phyloP scores from a whole-genome alignment of 164 flowering plant genomes.

The Tinospora cordifolia region DNA sequence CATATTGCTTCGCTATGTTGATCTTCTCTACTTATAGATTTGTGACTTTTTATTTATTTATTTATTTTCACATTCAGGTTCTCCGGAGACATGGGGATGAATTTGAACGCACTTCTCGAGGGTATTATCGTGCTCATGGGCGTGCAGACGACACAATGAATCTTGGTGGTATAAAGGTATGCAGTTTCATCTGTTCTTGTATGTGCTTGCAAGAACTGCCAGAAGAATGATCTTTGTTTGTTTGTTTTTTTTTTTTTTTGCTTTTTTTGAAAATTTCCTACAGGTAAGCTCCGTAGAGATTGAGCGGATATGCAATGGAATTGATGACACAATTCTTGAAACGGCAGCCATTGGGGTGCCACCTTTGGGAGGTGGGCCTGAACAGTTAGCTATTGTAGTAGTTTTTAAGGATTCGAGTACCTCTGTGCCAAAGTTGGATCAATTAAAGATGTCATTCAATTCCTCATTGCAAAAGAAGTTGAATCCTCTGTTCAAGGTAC shows the following conservation, averaged over 20 bases:
- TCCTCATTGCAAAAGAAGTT: constrained; percentile 67
- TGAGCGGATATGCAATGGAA: constrained; percentile 72
- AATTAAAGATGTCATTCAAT: constrained; percentile 52
- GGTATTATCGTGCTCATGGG: constrained; percentile 92
- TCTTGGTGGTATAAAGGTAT: constrained; percentile 95
- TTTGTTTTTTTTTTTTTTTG: too few species aligned
- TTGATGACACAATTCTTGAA: constrained; percentile 54
- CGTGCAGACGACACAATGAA: constrained; percentile 99
- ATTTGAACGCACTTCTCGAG: constrained; percentile 69
- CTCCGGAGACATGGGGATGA: constrained; percentile 93
- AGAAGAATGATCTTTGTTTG: background rate
- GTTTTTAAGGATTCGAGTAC: constrained; percentile 53
- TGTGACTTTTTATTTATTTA: too few species aligned
- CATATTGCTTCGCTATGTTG: background rate
- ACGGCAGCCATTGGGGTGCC: constrained; percentile 94
- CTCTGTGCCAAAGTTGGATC: constrained; percentile 28
- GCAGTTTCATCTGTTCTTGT: background rate
- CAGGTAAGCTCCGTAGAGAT: constrained; percentile 97
- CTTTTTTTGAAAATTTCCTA: background rate
- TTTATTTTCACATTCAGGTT: constrained; percentile 36
- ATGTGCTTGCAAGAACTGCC: background rate
- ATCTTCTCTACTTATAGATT: background rate
- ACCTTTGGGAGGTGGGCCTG: constrained; percentile 82
- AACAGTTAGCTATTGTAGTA: constrained; percentile 63
- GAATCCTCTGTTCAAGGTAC: constrained; percentile 88